A percentile compares a stretch with the other conserved stretches of the same genome.
phyloP scores from a whole-genome alignment of 257 asterid species.

The Solanum lycopersicoides region DNA sequence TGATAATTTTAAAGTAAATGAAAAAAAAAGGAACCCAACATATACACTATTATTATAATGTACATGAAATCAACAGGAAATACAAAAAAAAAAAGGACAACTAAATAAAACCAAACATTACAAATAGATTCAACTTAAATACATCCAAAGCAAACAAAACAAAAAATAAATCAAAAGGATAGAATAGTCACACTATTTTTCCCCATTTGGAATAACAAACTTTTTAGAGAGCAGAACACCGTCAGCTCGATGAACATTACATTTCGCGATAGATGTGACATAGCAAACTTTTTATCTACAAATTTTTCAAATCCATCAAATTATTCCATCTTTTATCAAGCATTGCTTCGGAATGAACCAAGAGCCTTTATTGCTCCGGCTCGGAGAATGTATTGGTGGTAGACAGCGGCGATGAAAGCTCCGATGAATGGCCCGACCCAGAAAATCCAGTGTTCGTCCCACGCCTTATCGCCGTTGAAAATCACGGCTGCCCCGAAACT shows the following conservation, averaged over 20 bases:
- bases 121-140: neutral
- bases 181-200: neutral
- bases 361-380: slow-evolving; percentile 54
- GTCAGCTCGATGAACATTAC: neutral
- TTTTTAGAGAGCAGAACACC: neutral
- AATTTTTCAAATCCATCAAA: neutral
- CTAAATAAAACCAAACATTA: neutral
- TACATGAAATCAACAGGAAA: neutral
- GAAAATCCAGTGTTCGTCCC: slow-evolving; percentile 77
- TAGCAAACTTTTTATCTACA: slow-evolving; percentile 9
- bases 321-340: neutral
- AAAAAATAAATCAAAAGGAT: neutral
- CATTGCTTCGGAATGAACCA: slow-evolving; percentile 70
- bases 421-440: slow-evolving; percentile 79
- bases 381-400: slow-evolving; percentile 52
- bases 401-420: slow-evolving; percentile 64
- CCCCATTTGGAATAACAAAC: neutral
- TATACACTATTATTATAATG: neutral
- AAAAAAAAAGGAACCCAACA: neutral
- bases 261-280: neutral
- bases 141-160: neutral
- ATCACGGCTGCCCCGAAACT: slow-evolving; percentile 77
- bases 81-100: neutral
- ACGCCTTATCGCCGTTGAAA: slow-evolving; percentile 35
- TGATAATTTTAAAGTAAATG: too few species aligned